phyloP scores from a whole-genome alignment of 805 yeast species.

The Teunomyces atbi region DNA sequence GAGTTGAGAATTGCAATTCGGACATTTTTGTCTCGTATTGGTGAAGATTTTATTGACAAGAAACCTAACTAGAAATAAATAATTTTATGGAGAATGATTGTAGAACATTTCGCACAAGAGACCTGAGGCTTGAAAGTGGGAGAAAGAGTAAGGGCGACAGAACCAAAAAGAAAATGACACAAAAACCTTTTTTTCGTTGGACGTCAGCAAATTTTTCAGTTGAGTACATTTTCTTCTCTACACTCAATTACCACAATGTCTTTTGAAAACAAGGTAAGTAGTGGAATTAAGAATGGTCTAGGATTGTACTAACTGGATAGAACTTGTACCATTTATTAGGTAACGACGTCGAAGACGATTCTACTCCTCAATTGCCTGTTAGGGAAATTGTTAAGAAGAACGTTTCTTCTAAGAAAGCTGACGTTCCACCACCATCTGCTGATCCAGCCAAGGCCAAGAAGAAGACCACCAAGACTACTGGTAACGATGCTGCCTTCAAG shows the following conservation, averaged over 20 bases:
- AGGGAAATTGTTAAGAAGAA: constrained; percentile 78
- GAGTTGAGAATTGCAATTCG: constrained; percentile 63
- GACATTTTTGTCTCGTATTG: constrained; percentile 54
- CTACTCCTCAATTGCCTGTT: constrained; percentile 53
- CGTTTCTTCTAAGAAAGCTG: constrained; percentile 85
- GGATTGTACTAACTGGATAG: constrained; percentile 29
- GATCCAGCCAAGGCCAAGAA: constrained; percentile 77
- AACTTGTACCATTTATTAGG: constrained; percentile 83
- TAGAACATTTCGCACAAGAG: neutral
- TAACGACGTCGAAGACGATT: constrained; percentile 85
- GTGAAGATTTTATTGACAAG: constrained; percentile 34
- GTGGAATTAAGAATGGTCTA: neutral
- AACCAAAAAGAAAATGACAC: constrained; percentile 5
- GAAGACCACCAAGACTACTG: constrained; percentile 66
- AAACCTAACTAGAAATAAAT: constrained; percentile 6
- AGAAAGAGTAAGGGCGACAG: neutral
- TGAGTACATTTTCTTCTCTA: constrained; percentile 3
- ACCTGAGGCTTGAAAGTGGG: neutral
- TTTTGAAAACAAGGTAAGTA: constrained; percentile 49
- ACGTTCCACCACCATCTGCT: constrained; percentile 77
- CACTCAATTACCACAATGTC: constrained; percentile 30
- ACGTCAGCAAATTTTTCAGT: constrained; percentile 13
- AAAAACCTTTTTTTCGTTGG: constrained; percentile 9
- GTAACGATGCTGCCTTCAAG: constrained; percentile 88
- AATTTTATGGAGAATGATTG: neutral